Evolutionary conservation across 2,329 filamentous ascomycete genomes (phyloP), one percentile per base, ranked within the genome.

Genomic region (Penicillium occitanis): DNA sequence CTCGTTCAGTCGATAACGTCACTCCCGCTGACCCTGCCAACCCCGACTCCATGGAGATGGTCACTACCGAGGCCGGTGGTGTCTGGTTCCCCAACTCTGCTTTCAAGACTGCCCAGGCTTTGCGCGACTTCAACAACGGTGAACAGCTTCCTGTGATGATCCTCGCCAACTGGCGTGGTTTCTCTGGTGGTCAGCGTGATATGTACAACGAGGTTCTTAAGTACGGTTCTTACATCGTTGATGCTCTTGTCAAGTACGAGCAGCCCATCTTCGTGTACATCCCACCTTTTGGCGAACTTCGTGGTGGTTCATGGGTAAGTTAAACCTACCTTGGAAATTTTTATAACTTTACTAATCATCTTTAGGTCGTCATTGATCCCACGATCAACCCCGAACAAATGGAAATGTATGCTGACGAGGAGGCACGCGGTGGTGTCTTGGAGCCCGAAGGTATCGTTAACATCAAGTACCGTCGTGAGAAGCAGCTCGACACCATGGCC

Each of bases 131-230:
- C 88, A 99, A 99, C 88, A 88, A 96, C 71, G 95, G 95, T 78
- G 95, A 99, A 83, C 95, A 99, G 84, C 86, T 99, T 76, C 95
- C 95, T 66, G 84, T 99, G 71, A 98, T 99, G 93, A 99, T 99
- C 77, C 88, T 99, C 70, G 95, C 95, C 82, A 99, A 99, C 87
- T 99, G 95, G 95, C 90, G 95, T 88, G 95, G 95, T 85, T 99
- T 99, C 92, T 99, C 95, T 72, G 95, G 95, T 84, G 95, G 95
- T 70, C 95, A 99, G 83, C 92, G 94, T 73, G 95, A 99, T 82
- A 99, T 99, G 95, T 99, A 96, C 88, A 97, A 98, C 83, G 95
- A 99, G 83, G 95, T 99, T 17, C 88, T 99, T 81, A 99, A 99
- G 86, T 99, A 99, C 76, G 95, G 95, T 77, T 97, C 94, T 19